Evolutionary conservation across 2,329 filamentous ascomycete genomes (phyloP), one percentile per base, ranked within the genome.

Genomic region (Furcasterigmium furcatum): DNA sequence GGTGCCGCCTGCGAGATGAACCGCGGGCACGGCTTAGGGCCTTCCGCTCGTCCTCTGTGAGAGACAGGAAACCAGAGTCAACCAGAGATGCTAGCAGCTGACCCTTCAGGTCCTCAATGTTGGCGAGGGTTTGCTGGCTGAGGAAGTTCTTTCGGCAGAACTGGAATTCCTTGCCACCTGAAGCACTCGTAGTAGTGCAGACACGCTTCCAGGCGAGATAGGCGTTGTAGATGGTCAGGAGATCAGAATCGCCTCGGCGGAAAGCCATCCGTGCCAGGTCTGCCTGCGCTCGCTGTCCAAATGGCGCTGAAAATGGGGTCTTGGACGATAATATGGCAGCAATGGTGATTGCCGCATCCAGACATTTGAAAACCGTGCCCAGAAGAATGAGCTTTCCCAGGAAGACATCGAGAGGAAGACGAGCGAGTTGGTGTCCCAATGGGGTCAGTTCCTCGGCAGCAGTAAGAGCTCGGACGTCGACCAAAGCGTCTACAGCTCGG

Each of bases 81-180:
- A 86, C 87, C 1, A 99, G 76, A 0, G 89, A 87, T 2, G 88
- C 84, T 2, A 96, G 74, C 0, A 99, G 80, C 58, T 99, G 94
- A 7, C 88, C 87, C 66, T 97, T 99, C 44, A 97, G 77, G 56
- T 99, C 94, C 63, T 99, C 94, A 52, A 99, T 96, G 52, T 94
- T 95, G 39, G 83, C 76, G 4, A 99, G 76, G 4, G 89, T 94
- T 62, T 95, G 91, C n/a, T 86, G 79, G 49, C 85, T 92, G 43
- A 99, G 79, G 59, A 91, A 96, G 65, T 96, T 96, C 70, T 95
- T 96, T 57, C 87, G 85, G 69, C 94, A 99, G 66, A 95, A 99
- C 53, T 91, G 82, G 57, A 85, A 88, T 58, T 97, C 92, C 41
- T 87, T 89, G 39, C 80, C 76, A 8, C 79, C 76, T 0, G 60